These are phyloP conservation scores for Zygoascus sp. DNA, from an alignment of 1,139 yeast genomes.

Conservation along the genomic window DNA sequence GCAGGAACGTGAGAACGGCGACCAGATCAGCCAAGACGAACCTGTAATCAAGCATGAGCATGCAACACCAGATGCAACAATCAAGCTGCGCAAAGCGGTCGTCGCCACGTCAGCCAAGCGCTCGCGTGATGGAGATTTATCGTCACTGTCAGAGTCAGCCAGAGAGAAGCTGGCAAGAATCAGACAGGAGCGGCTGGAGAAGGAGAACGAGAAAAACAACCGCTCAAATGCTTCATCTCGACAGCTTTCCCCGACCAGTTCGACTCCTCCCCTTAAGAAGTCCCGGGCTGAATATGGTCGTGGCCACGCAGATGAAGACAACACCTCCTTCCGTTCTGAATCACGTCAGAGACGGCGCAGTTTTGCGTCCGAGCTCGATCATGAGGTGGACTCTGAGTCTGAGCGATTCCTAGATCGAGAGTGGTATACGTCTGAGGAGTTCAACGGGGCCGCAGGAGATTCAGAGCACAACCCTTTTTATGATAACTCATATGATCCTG, in stretches of 20 bases:
- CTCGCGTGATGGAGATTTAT: slow-evolving; percentile 3
- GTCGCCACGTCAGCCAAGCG: slow-evolving; percentile 2
- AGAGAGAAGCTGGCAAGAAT: slow-evolving; percentile 24
- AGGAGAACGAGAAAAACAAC: not conserved
- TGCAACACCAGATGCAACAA: not conserved
- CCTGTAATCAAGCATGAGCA: not conserved
- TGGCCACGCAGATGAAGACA: too few relatives aligned
- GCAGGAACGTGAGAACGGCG: too few relatives aligned
- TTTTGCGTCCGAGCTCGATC: too few relatives aligned
- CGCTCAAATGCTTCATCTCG: too few relatives aligned
- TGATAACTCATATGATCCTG: slow-evolving; percentile 25
- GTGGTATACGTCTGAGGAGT: slow-evolving; percentile 38
- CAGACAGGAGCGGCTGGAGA: slow-evolving; percentile 7
- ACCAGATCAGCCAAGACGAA: not conserved
- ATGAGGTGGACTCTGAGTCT: slow-evolving; percentile 1
- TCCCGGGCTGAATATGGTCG: too few relatives aligned
- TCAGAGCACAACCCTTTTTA: slow-evolving; percentile 35
- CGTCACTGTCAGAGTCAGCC: slow-evolving; percentile 22
- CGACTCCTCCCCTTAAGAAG: too few relatives aligned
- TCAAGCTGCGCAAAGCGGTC: not conserved
- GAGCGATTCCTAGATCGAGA: slow-evolving; percentile 33
- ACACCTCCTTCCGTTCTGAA: too few relatives aligned
- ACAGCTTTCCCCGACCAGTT: too few relatives aligned
- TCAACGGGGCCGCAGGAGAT: slow-evolving; percentile 36
- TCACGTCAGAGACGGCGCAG: too few relatives aligned